phyloP scores from a whole-genome alignment of 2,329 filamentous ascomycete genomes.

The Ascochyta viciae-villosae region DNA sequence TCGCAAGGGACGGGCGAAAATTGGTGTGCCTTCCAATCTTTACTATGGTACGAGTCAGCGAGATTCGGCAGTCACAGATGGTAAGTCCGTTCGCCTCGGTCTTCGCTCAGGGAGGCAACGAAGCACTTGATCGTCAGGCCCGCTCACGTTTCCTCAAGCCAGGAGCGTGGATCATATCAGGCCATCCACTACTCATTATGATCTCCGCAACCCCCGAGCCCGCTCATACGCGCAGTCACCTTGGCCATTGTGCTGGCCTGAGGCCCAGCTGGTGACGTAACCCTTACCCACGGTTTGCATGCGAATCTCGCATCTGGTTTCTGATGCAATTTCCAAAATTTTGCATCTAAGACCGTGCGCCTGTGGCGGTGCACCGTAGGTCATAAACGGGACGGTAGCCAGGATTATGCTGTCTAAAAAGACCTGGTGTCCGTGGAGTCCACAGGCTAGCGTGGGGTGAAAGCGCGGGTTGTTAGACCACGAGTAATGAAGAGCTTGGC shows the following conservation, averaged over 20 bases:
- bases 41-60: not conserved
- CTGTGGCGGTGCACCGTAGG: slow-evolving; percentile 7
- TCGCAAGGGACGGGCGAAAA: not conserved
- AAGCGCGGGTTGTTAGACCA: not conserved
- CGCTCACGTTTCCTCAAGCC: not conserved
- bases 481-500: slow-evolving; percentile 2
- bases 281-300: not conserved
- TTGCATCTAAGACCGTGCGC: slow-evolving; percentile 17
- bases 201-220: not conserved
- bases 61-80: not conserved
- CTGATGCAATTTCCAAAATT: slow-evolving; percentile 12
- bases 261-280: not conserved
- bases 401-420: not conserved
- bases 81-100: not conserved
- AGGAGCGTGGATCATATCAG: not conserved
- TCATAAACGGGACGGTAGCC: not conserved
- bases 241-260: not conserved
- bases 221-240: not conserved
- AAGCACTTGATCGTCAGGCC: not conserved
- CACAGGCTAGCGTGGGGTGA: slow-evolving; percentile 1
- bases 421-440: slow-evolving; percentile 3
- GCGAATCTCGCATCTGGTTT: not conserved
- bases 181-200: not conserved
- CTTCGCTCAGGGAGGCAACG: not conserved
- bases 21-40: not conserved